These are phyloP conservation scores for Candida michaelii DNA, from an alignment of 805 yeast species.

Conservation along the genomic window DNA sequence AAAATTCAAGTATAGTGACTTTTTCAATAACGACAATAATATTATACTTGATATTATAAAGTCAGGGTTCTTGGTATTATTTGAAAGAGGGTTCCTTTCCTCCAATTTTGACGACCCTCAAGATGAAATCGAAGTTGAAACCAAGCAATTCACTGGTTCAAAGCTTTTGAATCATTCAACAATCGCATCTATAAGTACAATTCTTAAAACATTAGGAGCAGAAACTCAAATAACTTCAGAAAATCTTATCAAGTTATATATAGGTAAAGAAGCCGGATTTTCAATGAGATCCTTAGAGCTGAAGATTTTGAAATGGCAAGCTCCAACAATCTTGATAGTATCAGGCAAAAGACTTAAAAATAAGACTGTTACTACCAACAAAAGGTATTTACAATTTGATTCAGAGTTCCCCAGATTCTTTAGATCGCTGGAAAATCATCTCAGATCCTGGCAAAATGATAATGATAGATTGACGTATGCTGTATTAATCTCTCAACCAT, in stretches of 20 bases:
- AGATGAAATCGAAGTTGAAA: neutral
- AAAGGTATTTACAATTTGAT: slow-evolving; percentile 52
- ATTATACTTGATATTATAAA: slow-evolving; percentile 13
- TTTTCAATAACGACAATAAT: slow-evolving; percentile 9
- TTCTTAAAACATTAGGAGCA: slow-evolving; percentile 22
- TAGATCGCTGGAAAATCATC: slow-evolving; percentile 23
- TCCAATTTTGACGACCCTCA: slow-evolving; percentile 8
- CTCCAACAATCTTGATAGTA: slow-evolving; percentile 73
- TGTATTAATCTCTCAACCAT: slow-evolving; percentile 65
- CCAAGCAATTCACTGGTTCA: slow-evolving; percentile 18
- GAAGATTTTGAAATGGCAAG: slow-evolving; percentile 85
- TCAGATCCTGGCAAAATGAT: slow-evolving; percentile 37
- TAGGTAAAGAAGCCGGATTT: slow-evolving; percentile 78
- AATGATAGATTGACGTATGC: slow-evolving; percentile 56
- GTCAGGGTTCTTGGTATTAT: slow-evolving; percentile 19
- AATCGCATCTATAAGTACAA: slow-evolving; percentile 38
- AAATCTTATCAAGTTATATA: slow-evolving; percentile 59
- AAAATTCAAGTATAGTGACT: slow-evolving; percentile 18
- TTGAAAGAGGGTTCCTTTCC: slow-evolving; percentile 33
- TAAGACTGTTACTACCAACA: slow-evolving; percentile 36
- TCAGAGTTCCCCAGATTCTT: slow-evolving; percentile 45
- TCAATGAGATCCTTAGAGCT: slow-evolving; percentile 85
- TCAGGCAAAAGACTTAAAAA: slow-evolving; percentile 56
- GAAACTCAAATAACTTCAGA: slow-evolving; percentile 42
- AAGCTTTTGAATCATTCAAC: slow-evolving; percentile 42